A percentile compares a stretch with the other conserved stretches of the same genome.
Conservation (phyloP, 805 yeast species). For the Metschnikowia kofuensis region DNA sequence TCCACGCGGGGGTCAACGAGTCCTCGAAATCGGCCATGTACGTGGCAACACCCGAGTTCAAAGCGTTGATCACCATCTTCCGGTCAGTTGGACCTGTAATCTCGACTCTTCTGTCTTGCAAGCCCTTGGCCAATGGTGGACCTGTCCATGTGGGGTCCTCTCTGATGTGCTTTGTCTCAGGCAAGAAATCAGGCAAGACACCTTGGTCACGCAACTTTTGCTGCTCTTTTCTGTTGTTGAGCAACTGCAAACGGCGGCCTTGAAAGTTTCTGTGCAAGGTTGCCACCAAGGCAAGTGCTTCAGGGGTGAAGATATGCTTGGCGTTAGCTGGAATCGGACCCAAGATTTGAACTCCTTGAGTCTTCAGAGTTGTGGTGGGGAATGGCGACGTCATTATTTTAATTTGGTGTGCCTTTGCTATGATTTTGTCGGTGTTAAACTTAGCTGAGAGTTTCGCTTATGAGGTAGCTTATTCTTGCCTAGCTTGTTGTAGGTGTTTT, state of each 20-base stretch:
- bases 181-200: slow-evolving; percentile 56
- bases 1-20: slow-evolving; percentile 83
- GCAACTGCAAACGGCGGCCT: slow-evolving; percentile 52
- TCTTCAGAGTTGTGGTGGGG: slow-evolving; percentile 41
- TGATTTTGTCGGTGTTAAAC: background rate
- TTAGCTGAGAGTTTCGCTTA: too few species aligned
- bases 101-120: slow-evolving; percentile 72
- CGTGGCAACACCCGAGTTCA: slow-evolving; percentile 74
- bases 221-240: slow-evolving; percentile 58
- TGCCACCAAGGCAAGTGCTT: slow-evolving; percentile 67
- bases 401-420: background rate
- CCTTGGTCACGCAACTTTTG: slow-evolving; percentile 66
- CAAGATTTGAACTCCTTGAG: slow-evolving; percentile 53
- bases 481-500: too few species aligned
- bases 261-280: slow-evolving; percentile 73
- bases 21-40: slow-evolving; percentile 88
- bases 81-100: slow-evolving; percentile 86
- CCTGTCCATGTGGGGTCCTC: slow-evolving; percentile 76
- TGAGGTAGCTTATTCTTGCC: too few species aligned
- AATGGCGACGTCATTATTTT: slow-evolving; percentile 34
- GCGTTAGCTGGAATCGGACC: slow-evolving; percentile 49
- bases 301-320: slow-evolving; percentile 55
- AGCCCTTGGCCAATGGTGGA: slow-evolving; percentile 66
- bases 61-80: slow-evolving; percentile 79
- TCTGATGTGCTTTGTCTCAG: slow-evolving; percentile 68